These are phyloP conservation scores for Penicillium sp. DNA, from an alignment of 2,329 filamentous ascomycete genomes.

Conservation along the genomic window DNA sequence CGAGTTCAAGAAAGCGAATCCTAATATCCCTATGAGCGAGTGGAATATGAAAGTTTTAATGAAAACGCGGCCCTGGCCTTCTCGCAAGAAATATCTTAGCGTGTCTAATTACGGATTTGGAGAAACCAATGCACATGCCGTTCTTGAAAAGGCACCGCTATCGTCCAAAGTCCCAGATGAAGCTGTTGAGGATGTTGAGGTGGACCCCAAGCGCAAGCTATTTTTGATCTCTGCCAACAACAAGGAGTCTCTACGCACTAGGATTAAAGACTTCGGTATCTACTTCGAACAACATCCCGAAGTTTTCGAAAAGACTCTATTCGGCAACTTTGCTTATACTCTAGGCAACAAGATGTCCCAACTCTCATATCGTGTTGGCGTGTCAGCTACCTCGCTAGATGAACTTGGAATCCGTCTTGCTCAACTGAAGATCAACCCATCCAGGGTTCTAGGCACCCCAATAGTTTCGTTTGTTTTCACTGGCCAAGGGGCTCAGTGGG, in stretches of 20 bases:
- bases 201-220: slow-evolving; percentile 22
- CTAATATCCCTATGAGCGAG: slow-evolving; percentile 26
- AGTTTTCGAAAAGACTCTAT: slow-evolving; percentile 25
- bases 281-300: slow-evolving; percentile 28
- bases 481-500: slow-evolving; percentile 27
- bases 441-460: slow-evolving; percentile 19
- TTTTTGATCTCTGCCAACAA: slow-evolving; percentile 30
- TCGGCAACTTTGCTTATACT: slow-evolving; percentile 29
- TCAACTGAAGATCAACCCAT: slow-evolving; percentile 25
- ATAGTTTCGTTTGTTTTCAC: slow-evolving; percentile 24
- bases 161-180: slow-evolving; percentile 5
- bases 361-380: slow-evolving; percentile 27
- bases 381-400: slow-evolving; percentile 22
- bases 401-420: slow-evolving; percentile 25
- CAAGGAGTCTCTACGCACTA: slow-evolving; percentile 26
- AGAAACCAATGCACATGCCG: slow-evolving; percentile 32
- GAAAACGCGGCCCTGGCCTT: slow-evolving; percentile 29
- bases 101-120: slow-evolving; percentile 33
- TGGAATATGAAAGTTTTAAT: slow-evolving; percentile 28
- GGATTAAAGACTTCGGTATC: slow-evolving; percentile 27
- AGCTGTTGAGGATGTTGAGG: slow-evolving; percentile 8
- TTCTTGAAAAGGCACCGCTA: slow-evolving; percentile 23
- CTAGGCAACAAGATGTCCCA: slow-evolving; percentile 28
- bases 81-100: slow-evolving; percentile 26
- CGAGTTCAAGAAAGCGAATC: slow-evolving; percentile 32